Conservation (phyloP, 1,284 basidiomycete species). For the Puccinia novopanici region DNA sequence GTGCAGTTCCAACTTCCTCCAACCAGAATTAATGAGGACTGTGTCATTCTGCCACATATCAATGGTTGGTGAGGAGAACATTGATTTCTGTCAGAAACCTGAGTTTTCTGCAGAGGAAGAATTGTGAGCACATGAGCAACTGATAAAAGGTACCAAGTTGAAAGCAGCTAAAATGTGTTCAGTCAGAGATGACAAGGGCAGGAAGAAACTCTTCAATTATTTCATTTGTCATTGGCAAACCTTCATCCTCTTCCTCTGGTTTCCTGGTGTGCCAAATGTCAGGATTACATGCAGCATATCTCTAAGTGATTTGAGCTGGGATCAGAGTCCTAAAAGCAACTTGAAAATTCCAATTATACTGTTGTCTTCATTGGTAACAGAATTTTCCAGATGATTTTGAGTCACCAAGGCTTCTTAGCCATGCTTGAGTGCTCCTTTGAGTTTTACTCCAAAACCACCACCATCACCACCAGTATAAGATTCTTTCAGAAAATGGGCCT, state of each 20-base stretch:
- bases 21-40: neutral
- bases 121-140: neutral
- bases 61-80: neutral
- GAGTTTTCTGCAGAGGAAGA: conserved; percentile 20
- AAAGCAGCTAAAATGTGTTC: conserved; percentile 6
- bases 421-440: conserved; percentile 30
- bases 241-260: conserved; percentile 27
- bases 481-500: conserved; percentile 37
- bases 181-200: conserved; percentile 24
- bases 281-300: conserved; percentile 17
- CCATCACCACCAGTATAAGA: conserved; percentile 14
- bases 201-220: conserved; percentile 20
- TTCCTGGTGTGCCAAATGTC: conserved; percentile 43
- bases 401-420: conserved; percentile 35
- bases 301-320: neutral
- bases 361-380: conserved; percentile 34
- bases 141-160: conserved; percentile 9
- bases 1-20: neutral
- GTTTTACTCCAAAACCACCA: conserved; percentile 22
- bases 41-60: neutral
- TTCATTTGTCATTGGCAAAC: conserved; percentile 7
- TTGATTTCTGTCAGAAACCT: conserved; percentile 6
- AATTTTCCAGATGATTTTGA: conserved; percentile 34
- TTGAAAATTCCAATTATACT: neutral
- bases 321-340: neutral